A percentile compares a stretch with the other conserved stretches of the same genome.
Evolutionary conservation across 192 early-diverging fungal genomes (phyloP).

Genomic region (Phlyctochytrium arcticum): DNA sequence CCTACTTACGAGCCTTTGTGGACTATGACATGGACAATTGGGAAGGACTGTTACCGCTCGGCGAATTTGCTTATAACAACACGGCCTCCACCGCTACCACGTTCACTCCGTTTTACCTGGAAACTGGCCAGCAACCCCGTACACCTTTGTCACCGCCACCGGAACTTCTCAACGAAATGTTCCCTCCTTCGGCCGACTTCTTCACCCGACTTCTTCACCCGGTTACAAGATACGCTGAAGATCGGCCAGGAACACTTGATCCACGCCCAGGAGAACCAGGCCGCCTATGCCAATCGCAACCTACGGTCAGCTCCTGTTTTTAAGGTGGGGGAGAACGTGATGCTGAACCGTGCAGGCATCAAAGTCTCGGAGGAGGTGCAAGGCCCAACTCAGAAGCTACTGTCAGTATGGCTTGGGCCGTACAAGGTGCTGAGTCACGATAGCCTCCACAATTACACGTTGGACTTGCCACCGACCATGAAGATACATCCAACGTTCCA

Average conservation of each 20-base stretch:
- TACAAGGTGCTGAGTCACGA: not conserved
- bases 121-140: too few species aligned
- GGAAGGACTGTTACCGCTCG: slow-evolving; percentile 20
- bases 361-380: not conserved
- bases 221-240: not conserved
- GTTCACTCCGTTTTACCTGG: too few species aligned
- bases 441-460: not conserved
- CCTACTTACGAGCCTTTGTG: slow-evolving; percentile 2
- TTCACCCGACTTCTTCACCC: not conserved
- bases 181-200: too few species aligned
- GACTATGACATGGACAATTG: slow-evolving; percentile 22
- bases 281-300: not conserved
- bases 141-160: too few species aligned
- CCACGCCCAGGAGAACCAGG: not conserved
- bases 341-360: not conserved
- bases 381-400: not conserved
- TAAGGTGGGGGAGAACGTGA: too few species aligned
- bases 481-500: too few species aligned
- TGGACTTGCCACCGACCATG: too few species aligned
- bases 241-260: not conserved
- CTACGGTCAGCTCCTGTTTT: not conserved
- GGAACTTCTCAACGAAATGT: too few species aligned
- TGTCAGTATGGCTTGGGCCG: not conserved
- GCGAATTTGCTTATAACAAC: slow-evolving; percentile 33
- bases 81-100: not conserved